Evolutionary conservation across 176 grass and related monocot genomes (phyloP).

Genomic region (Saccharum officinarum): DNA sequence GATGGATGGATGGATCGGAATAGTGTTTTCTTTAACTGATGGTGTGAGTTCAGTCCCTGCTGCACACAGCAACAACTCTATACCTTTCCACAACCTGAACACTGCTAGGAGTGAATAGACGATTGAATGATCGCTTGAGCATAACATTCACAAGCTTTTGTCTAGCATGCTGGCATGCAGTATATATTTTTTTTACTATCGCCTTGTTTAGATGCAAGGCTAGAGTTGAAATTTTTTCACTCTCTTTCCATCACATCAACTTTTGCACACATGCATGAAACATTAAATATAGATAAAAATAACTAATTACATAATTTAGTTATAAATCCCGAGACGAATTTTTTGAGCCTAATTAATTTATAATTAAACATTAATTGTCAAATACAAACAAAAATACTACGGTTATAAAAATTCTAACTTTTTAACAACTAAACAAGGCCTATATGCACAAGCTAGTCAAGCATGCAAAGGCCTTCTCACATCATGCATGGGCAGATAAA

Average conservation of each 20-base stretch:
- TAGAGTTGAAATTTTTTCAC: too few relatives aligned
- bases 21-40: neutral
- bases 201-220: too few relatives aligned
- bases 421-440: too few relatives aligned
- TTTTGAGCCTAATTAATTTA: too few relatives aligned
- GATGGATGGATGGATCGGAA: neutral
- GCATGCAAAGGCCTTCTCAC: conserved; percentile 33
- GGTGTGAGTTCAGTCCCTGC: neutral
- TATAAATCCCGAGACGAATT: too few relatives aligned
- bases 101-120: conserved; percentile 11
- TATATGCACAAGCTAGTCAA: conserved; percentile 26
- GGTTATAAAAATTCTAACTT: too few relatives aligned
- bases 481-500: conserved; percentile 40
- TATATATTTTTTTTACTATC: neutral
- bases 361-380: too few relatives aligned
- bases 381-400: too few relatives aligned
- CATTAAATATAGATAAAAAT: too few relatives aligned
- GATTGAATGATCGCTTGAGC: conserved; percentile 8
- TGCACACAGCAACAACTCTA: neutral
- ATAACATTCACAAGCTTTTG: neutral
- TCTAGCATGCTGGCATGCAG: neutral
- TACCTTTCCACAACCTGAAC: neutral
- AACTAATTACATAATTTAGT: too few relatives aligned
- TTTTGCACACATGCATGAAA: too few relatives aligned
- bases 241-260: too few relatives aligned